A percentile compares a stretch with the other conserved stretches of the same genome.
These are phyloP conservation scores for Aspergillus avenaceus DNA, from an alignment of 495 filamentous ascomycete species.

Conservation along the genomic window DNA sequence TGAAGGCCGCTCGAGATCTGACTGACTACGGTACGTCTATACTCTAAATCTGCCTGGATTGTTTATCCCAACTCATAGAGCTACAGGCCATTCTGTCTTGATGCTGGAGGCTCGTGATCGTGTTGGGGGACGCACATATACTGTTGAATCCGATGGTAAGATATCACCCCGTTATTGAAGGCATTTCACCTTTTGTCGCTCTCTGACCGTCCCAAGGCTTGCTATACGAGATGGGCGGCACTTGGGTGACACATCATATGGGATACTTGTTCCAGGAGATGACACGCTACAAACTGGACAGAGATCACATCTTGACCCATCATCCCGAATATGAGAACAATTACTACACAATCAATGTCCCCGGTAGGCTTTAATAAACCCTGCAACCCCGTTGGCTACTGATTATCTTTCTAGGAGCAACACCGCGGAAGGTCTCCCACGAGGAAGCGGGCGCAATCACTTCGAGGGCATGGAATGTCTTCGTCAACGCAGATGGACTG, in stretches of 20 bases:
- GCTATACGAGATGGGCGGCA: constrained; percentile 22
- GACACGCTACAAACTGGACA: constrained; percentile 16
- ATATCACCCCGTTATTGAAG: background rate
- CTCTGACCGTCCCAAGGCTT: background rate
- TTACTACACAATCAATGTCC: constrained; percentile 14
- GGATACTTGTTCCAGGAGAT: constrained; percentile 15
- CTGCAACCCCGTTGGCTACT: background rate
- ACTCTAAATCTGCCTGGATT: background rate
- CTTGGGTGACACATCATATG: constrained; percentile 17
- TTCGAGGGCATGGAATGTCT: constrained; percentile 7
- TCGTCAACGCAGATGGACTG: constrained; percentile 16
- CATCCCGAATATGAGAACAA: constrained; percentile 6
- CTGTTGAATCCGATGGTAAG: constrained; percentile 6
- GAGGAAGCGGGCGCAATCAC: constrained; percentile 15
- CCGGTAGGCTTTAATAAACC: background rate
- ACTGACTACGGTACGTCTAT: constrained; percentile 10
- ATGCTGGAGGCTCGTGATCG: constrained; percentile 20
- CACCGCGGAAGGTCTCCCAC: constrained; percentile 2
- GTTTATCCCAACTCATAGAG: background rate
- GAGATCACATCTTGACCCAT: constrained; percentile 3
- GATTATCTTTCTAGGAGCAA: background rate
- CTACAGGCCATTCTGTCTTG: constrained; percentile 10
- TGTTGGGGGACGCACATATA: constrained; percentile 20
- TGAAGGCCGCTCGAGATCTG: constrained; percentile 19
- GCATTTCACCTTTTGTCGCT: too few relatives aligned